Evolutionary conservation across 179 eudicot genomes (phyloP), one percentile per base, ranked within the genome.

Genomic region (Drosera spatulata): DNA sequence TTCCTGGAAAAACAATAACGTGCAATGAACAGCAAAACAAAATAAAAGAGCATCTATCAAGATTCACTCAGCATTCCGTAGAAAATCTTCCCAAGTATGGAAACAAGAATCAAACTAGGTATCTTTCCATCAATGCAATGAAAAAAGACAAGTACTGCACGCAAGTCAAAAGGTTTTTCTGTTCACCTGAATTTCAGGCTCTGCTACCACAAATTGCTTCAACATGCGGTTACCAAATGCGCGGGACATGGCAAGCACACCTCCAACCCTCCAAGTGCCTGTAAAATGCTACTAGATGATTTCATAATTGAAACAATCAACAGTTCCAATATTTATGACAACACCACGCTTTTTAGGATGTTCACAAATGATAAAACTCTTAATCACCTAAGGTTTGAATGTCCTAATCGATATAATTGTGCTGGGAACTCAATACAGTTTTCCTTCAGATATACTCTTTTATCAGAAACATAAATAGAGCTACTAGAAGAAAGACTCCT

Each of bases 261-360:
- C 99, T 61, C 97, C 95, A 56, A 93, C 99, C 65, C 99, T 83
- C 99, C 99, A 94, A 60, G 99, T 94, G 33, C 99, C 99, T 94
- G 82, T 50, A 62, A 76, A 67, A 55, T 4, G 63, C 41, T 60
- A 38, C 15, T 15, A 51, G 4, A 51, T 51, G 22, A 51, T 51
- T 51, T 3, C 3, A 13, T 4, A 13, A 51, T 7, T 12, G 7
- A 51, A 51, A n/a, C 2, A 12, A n/a, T 14, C 4, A 51, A 12
- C 8, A 43, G 45, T 43, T 43, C 8, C 1, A 43, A 4, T 43
- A 43, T 4, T 4, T 4, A 7, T 4, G 5, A 2, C 45, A 43
- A 43, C 6, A 43, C 33, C 33, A 22, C 33, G 33, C 33, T 22
- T 22, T 22, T 22, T 22, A 22, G 33, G 33, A 22, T 22, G 33